Base-by-base conservation (phyloP, 2,329 filamentous ascomycete species). In the Colletotrichum destructivum region DNA sequence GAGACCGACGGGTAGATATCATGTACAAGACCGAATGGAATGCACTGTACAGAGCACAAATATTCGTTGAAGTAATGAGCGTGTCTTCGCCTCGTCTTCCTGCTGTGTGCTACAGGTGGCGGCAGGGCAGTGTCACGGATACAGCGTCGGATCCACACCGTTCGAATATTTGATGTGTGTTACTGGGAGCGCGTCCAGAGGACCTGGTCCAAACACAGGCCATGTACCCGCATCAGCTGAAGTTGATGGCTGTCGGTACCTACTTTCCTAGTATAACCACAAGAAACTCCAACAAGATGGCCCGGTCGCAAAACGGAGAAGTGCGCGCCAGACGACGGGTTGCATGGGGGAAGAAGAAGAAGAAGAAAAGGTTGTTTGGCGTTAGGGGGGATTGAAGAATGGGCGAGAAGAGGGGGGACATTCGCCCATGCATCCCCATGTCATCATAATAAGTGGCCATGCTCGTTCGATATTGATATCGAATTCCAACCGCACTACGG, bases 81-180 rank as follows among this genome's bases (percentile, higher is more conserved):
- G 23, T 35, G 60, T n/a, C 21, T 49, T 59, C 38, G 55, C 56
- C 46, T 71, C 40, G 46, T 69, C 69, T 59, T 72, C 69, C 69
- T 72, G 26, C 61, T 49, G 23, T 13, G 35, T 38, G 35, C 35
- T 9, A 38, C 35, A 38, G 35, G 35, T 11, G 35, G 35, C 35
- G 21, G 54, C 69, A 72, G 69, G 65, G 69, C 69, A 59, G 9
- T 69, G 65, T 72, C 54, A 69, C 65, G 65, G 64, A 72, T 72
- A 72, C 69, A 72, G 59, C 46, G 23, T n/a, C 38, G 42, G 52
- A 7, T n/a, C 69, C 69, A 69, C 69, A 49, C 46, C 38, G 52
- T 40, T 38, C 40, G 54, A 55, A 69, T 64, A 69, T 38, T 3
- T 8, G 9, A 35, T 8, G 31, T 35, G 7, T 35, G 31, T 35